Base-by-base conservation (phyloP, 495 filamentous ascomycete species). In the Penicillium psychrofluorescens region DNA sequence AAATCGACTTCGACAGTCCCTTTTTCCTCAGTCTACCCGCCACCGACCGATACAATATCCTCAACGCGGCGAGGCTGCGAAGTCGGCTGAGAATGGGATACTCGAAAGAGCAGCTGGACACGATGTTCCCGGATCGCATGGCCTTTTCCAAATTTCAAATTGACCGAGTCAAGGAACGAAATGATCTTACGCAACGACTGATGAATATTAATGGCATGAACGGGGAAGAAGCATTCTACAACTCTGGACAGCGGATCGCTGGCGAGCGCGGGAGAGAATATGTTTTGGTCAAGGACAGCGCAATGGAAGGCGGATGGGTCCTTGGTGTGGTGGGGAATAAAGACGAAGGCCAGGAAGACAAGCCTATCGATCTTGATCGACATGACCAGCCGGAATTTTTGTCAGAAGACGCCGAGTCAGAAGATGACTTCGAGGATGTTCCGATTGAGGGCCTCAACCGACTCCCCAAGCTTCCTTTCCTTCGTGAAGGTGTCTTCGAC, bases 81-180 rank as follows among this genome's bases (percentile, higher is more conserved):
- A 92, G 86, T 53, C 72, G 92, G 30, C 67, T 98, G 47, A 76
- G 92, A 40, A 96, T 98, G 92, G 92, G 92, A 0, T 76, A 95
- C 55, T 90, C 88, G 40, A 97, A 95, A 64, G 92, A 97, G 51
- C 92, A 98, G 58, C 65, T 98, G 12, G 89, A 96, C 50, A 76
- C 62, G 27, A 97, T 96, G 92, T 98, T 98, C 52, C 94, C 92
- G 0, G 83, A 98, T 58, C 79, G 92, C n/a, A 95, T 97, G 88
- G 92, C 84, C 4, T 98, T 98, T 51, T 95, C 88, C 0, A 83
- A 74, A 39, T 98, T 98, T 59, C 92, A 98, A 67, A 95, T 98
- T 44, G 94, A 95, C 52, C 73, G 92, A 30, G 94, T 97, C 12
- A 76, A 70, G 50, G 90, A 96, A 60, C 76, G 92, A 33, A 98